Percentiles rank a stretch among this genome's conserved stretches.
Evolutionary conservation across 106 monocot species (phyloP).

Genomic region (Acorus gramineus): DNA sequence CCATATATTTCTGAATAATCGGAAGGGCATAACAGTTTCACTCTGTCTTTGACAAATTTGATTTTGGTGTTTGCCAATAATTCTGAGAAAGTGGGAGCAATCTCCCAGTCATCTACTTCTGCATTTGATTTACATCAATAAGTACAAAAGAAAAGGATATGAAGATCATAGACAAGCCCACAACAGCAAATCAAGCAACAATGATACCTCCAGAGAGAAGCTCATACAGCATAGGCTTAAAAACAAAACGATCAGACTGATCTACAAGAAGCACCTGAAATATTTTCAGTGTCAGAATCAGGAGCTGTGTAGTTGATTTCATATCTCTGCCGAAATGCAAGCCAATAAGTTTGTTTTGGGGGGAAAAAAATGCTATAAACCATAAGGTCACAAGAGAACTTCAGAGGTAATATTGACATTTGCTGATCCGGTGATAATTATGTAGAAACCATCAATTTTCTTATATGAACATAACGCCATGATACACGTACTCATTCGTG

Average conservation of each 20-base stretch:
- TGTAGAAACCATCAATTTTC: too few relatives aligned
- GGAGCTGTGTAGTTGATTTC: too few relatives aligned
- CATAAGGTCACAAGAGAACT: too few relatives aligned
- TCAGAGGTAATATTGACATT: too few relatives aligned
- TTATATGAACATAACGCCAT: too few relatives aligned
- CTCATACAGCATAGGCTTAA: constrained; percentile 95
- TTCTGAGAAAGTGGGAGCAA: constrained; percentile 82
- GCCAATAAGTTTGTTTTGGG: too few relatives aligned
- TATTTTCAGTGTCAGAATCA: neutral
- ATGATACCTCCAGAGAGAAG: constrained; percentile 80
- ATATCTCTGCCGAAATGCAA: too few relatives aligned
- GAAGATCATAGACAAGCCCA: neutral
- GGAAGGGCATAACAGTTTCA: constrained; percentile 63
- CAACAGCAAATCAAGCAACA: neutral
- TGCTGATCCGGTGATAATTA: too few relatives aligned
- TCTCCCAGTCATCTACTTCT: constrained; percentile 98
- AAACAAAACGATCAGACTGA: constrained; percentile 92
- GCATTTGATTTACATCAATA: constrained; percentile 7
- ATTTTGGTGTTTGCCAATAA: constrained; percentile 68
- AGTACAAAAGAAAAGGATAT: neutral
- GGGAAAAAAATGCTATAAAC: too few relatives aligned
- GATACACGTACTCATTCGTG: too few relatives aligned
- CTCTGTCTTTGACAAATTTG: constrained; percentile 72
- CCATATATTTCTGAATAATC: constrained; percentile 40
- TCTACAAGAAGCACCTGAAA: constrained; percentile 85